phyloP scores from a whole-genome alignment of 1,284 basidiomycete species.

The Naganishia sp. region DNA sequence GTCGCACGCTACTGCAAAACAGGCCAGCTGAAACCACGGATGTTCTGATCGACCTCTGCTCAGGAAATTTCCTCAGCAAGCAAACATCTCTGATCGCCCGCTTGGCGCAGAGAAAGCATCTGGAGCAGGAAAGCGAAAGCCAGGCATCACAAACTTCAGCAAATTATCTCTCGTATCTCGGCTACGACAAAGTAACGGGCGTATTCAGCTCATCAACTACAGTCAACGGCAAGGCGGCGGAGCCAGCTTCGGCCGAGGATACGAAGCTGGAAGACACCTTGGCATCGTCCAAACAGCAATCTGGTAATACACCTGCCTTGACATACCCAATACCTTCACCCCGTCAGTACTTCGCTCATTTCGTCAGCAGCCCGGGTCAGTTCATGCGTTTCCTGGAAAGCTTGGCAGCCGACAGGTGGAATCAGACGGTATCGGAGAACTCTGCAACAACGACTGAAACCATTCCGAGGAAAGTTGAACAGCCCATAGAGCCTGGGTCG shows the following conservation, averaged over 20 bases:
- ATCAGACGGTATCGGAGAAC: conserved; percentile 59
- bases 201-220: conserved; percentile 44
- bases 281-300: neutral
- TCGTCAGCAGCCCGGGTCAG: conserved; percentile 80
- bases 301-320: neutral
- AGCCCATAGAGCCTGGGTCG: conserved; percentile 21
- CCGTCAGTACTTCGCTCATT: conserved; percentile 86
- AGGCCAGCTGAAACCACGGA: conserved; percentile 85
- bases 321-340: conserved; percentile 71
- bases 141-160: conserved; percentile 49
- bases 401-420: conserved; percentile 78
- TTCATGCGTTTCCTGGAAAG: conserved; percentile 88
- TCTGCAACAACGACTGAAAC: neutral
- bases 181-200: conserved; percentile 62
- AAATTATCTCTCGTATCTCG: conserved; percentile 75
- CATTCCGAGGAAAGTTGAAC: conserved; percentile 24
- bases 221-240: conserved; percentile 36
- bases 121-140: conserved; percentile 40
- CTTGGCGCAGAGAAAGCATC: conserved; percentile 50
- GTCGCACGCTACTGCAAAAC: conserved; percentile 75
- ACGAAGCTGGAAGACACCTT: neutral
- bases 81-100: conserved; percentile 21
- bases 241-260: conserved; percentile 43
- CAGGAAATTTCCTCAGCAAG: conserved; percentile 61
- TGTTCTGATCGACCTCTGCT: conserved; percentile 88